phyloP scores from a whole-genome alignment of 352 stramenopile genomes.

The Phytopythium mirpurense region DNA sequence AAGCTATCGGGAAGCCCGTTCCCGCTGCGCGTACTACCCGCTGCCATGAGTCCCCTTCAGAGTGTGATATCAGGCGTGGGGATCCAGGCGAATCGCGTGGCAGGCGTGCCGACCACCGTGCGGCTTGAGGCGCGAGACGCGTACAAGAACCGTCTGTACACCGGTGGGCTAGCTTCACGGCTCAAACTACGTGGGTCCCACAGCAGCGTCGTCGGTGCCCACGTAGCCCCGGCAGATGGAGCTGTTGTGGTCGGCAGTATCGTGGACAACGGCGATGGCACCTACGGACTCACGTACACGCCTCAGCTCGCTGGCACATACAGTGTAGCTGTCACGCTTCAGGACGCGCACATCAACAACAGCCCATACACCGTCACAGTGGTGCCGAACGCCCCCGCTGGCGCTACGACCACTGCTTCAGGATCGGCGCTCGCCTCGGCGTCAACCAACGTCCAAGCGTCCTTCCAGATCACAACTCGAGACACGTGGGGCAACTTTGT shows the following conservation, averaged over 20 bases:
- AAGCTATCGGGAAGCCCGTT: slow-evolving; percentile 38
- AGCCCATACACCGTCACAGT: slow-evolving; percentile 57
- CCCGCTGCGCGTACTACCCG: slow-evolving; percentile 32
- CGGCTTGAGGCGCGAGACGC: slow-evolving; percentile 41
- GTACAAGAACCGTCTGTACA: slow-evolving; percentile 55
- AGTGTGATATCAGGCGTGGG: slow-evolving; percentile 45
- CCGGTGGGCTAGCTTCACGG: slow-evolving; percentile 10
- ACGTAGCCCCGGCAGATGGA: not conserved
- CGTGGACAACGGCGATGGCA: slow-evolving; percentile 45
- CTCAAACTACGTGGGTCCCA: slow-evolving; percentile 41
- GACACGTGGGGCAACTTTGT: slow-evolving; percentile 57
- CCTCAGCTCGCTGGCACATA: slow-evolving; percentile 38
- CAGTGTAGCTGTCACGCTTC: slow-evolving; percentile 37
- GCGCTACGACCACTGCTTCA: slow-evolving; percentile 32
- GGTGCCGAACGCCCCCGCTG: slow-evolving; percentile 35
- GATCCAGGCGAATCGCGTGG: slow-evolving; percentile 34
- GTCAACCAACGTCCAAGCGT: slow-evolving; percentile 49
- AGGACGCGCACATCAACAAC: slow-evolving; percentile 40
- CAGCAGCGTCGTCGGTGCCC: slow-evolving; percentile 1
- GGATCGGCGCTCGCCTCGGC: slow-evolving; percentile 30
- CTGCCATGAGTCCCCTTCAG: slow-evolving; percentile 27
- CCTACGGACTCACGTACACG: slow-evolving; percentile 41
- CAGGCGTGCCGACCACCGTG: slow-evolving; percentile 35
- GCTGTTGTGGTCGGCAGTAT: slow-evolving; percentile 26
- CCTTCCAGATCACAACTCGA: slow-evolving; percentile 50